Evolutionary conservation across 345 rosid species (phyloP).

Genomic region (Stellera chamaejasme): DNA sequence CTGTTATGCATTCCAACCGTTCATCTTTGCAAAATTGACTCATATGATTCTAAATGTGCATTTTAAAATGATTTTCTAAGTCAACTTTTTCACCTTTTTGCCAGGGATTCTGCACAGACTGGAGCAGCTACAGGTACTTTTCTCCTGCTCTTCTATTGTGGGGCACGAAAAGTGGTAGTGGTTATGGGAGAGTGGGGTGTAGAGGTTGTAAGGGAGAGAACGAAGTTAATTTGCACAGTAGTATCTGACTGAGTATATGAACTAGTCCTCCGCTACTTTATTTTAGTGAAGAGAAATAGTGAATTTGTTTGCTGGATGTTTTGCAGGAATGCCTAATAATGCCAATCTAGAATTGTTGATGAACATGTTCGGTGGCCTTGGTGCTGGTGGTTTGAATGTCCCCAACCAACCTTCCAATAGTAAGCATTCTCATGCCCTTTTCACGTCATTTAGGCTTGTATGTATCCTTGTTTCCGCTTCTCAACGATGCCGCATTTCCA

Average conservation of each 20-base stretch:
- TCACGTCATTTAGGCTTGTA: no score
- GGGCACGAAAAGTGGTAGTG: background rate
- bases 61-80: background rate
- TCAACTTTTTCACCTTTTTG: constrained; percentile 9
- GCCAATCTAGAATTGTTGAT: constrained; percentile 59
- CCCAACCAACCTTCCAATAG: constrained; percentile 60
- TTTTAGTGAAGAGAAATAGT: no score
- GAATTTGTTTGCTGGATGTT: background rate
- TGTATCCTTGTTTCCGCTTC: no score
- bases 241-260: no score
- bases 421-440: constrained; percentile 21
- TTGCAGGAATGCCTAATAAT: constrained; percentile 32
- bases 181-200: no score
- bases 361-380: constrained; percentile 90
- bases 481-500: background rate
- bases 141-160: background rate
- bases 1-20: background rate
- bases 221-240: constrained; percentile 5
- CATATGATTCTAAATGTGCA: no score
- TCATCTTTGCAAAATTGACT: background rate
- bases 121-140: constrained; percentile 47
- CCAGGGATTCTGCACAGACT: constrained; percentile 48
- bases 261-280: no score
- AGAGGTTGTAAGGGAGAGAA: no score
- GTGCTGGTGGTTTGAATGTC: constrained; percentile 59